phyloP scores from a whole-genome alignment of 768 basidiomycete species.

The Imleria badia region DNA sequence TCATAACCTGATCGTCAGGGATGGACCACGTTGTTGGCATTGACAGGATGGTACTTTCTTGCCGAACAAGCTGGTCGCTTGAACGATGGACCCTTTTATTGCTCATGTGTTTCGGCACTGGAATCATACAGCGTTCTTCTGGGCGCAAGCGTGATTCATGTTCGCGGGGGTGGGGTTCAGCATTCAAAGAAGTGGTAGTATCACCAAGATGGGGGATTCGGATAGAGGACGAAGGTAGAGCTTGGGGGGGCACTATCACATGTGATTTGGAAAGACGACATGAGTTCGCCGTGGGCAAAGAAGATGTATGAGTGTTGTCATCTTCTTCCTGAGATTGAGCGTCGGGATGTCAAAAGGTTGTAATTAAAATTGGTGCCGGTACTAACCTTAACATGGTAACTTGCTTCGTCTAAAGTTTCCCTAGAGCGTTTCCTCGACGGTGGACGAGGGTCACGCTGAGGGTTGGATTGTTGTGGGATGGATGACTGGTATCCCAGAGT shows the following conservation, averaged over 20 bases:
- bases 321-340: constrained; percentile 31
- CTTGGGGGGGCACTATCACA: constrained; percentile 26
- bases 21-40: constrained; percentile 33
- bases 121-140: constrained; percentile 23
- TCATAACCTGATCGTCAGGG: constrained; percentile 34
- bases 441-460: constrained; percentile 18
- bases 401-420: constrained; percentile 27
- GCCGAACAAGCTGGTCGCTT: constrained; percentile 30
- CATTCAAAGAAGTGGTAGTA: constrained; percentile 3
- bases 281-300: constrained; percentile 18
- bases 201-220: constrained; percentile 16
- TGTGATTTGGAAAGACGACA: constrained; percentile 24
- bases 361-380: constrained; percentile 30
- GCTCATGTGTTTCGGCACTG: constrained; percentile 21
- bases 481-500: constrained; percentile 18
- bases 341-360: constrained; percentile 22
- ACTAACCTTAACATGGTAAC: constrained; percentile 33
- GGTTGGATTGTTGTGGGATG: constrained; percentile 14
- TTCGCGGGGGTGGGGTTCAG: constrained; percentile 18
- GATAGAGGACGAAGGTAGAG: constrained; percentile 9
- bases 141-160: constrained; percentile 22
- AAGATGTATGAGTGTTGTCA: constrained; percentile 17
- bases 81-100: constrained; percentile 31
- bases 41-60: constrained; percentile 23
- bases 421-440: constrained; percentile 35